Base-by-base conservation (phyloP, 805 yeast genomes). In the Yarrowia sp. region DNA sequence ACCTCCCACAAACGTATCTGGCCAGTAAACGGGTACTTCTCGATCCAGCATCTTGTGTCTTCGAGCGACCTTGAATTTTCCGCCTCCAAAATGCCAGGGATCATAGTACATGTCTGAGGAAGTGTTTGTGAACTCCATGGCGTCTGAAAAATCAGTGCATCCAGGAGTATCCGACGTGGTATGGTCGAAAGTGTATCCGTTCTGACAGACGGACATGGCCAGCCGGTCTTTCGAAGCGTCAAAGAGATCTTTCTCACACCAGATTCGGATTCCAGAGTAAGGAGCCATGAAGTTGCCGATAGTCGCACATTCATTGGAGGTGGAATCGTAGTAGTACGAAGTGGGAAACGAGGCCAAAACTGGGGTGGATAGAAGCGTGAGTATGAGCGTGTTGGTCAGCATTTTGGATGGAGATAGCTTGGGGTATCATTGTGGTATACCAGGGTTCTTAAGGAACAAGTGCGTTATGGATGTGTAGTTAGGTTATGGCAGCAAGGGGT, bases 1-100 rank as follows among this genome's bases (percentile, higher is more conserved):
- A 0, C 87, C 92, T 7, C 93, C 94, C 2, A 89, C 84, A 77
- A 85, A 84, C 0, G 86, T 82, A 19, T 82, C 79, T 0, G 92
- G 91, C 15, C 85, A 77, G 73, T 81, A 87, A 8, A 86, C 73
- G 1, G 84, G 80, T 11, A 82, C 64, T 38, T 81, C 76, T 63
- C 86, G 78, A 12, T 74, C 75, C 0, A 85, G 84, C 72, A 84
- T 87, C 71, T 83, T 82, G 71, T 83, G 82, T 50, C 88, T 77
- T 73, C 90, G 79, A 77, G 83, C 90, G 71, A 87, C 72, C 71
- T 86, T 87, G 73, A 82, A 86, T 69, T 89, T 86, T 4, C 78
- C 75, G 11, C 41, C 55, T 16, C 52, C 52, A 16, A 32, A 72
- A 10, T 49, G 45, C 56, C 55, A 48, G 16, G 43, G 55, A 7